Evolutionary conservation across 2,329 filamentous ascomycete genomes (phyloP), one percentile per base, ranked within the genome.

Genomic region (Lachnellula cervina): DNA sequence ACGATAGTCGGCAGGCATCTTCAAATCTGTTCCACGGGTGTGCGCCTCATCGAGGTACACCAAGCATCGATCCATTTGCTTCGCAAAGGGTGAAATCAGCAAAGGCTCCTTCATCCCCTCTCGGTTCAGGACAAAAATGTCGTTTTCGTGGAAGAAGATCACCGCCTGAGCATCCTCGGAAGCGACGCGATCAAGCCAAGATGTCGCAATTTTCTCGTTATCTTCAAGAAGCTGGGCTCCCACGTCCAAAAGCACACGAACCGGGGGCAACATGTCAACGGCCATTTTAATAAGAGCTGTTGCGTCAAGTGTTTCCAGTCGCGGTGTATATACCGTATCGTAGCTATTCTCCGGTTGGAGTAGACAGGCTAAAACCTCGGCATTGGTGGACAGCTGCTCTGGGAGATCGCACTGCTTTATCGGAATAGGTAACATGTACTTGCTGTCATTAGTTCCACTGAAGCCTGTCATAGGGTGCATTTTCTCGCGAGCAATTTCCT

Each of bases 31-130:
- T 0, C 88, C 87, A 56, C 87, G 70, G 0, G 86, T 88, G 58
- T 90, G 87, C 0, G 80, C 78, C 55, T 91, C 82, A 50, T 90
- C 87, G 0, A 91, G 72, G 50, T 85, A 90, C 0, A 89, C 74
- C 0, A 88, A 66, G 51, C 86, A 90, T 0, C 61, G 62, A 3
- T 82, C 80, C 0, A 87, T 69, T 4, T 83, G 77, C 0, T 75
- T 72, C 0, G 72, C 69, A 62, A 81, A 89, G 0, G 84, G 77
- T 0, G 88, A 90, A 0, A 73, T 76, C 3, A 79, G 75, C 0
- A 91, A 72, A 0, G 70, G 64, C 38, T 84, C 79, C 0, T 76
- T 60, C 0, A 67, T 65, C 0, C 76, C 79, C 3, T 70, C 68
- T 0, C 76, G 73, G 56, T 83, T 77, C 0, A 86, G 40, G 0